Evolutionary conservation across 306 rosid species (phyloP).

Genomic region (Begonia masoniana): DNA sequence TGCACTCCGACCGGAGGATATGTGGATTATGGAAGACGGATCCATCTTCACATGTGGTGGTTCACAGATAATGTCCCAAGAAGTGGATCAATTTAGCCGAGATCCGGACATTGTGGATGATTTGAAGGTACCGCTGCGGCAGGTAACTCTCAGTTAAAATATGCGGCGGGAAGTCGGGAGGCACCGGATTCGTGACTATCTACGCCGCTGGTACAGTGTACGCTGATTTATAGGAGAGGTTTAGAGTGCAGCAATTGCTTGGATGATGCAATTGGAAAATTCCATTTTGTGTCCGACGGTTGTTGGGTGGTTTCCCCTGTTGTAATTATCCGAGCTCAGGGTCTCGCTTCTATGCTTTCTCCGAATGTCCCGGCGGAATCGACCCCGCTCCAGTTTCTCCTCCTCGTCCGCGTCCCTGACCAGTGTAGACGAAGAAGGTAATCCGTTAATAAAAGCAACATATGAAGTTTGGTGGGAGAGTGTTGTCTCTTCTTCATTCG

Average conservation of each 20-base stretch:
- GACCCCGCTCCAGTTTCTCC: not conserved
- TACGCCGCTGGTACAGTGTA: too few species aligned
- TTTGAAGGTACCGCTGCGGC: not conserved
- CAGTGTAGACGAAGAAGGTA: not conserved
- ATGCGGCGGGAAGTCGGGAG: too few species aligned
- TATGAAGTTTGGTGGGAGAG: too few species aligned
- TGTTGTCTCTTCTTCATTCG: not conserved
- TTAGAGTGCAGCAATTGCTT: too few species aligned
- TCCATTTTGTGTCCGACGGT: too few species aligned
- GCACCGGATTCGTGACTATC: too few species aligned
- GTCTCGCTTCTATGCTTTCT: not conserved
- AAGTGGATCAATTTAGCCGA: not conserved
- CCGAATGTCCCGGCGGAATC: not conserved
- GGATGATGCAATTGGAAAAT: too few species aligned
- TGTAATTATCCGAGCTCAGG: too few species aligned
- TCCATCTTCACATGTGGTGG: not conserved
- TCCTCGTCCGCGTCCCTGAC: not conserved
- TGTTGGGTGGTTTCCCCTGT: too few species aligned
- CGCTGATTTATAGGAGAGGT: too few species aligned
- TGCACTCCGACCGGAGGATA: conserved; percentile 22
- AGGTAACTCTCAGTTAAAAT: not conserved
- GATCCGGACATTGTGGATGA: not conserved
- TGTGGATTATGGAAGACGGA: not conserved
- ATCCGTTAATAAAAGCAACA: not conserved
- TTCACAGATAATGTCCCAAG: not conserved